A percentile compares a stretch with the other conserved stretches of the same genome.
Evolutionary conservation across 331 rosid species (phyloP).

Genomic region (Arachis monticola): DNA sequence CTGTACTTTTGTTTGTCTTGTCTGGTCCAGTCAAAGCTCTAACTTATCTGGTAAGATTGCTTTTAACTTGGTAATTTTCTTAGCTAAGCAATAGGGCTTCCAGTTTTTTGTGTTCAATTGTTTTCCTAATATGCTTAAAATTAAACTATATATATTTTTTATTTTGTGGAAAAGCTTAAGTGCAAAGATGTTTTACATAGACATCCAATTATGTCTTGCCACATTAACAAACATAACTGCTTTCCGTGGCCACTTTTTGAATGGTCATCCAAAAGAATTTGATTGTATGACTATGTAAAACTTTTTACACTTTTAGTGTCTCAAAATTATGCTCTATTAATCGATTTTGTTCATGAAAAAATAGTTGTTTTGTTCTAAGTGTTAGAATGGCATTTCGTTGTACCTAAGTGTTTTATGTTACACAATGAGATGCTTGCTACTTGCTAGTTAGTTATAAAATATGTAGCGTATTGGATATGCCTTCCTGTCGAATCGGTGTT

Average conservation of each 20-base stretch:
- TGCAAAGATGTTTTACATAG: no score
- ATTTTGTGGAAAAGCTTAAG: no score
- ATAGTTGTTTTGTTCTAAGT: background rate
- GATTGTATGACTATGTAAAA: no score
- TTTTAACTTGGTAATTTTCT: conserved; percentile 20
- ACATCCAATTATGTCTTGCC: no score
- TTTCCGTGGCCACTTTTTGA: no score
- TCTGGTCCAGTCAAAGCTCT: conserved; percentile 96
- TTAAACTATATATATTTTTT: background rate
- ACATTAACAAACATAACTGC: no score
- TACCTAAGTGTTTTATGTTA: background rate
- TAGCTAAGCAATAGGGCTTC: background rate
- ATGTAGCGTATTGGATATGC: conserved; percentile 14
- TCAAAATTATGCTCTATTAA: background rate
- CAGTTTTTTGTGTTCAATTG: conserved; percentile 4
- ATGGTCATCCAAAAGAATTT: no score
- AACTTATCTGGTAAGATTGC: conserved; percentile 77
- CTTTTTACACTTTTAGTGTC: no score
- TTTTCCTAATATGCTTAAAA: background rate
- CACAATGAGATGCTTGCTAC: conserved; percentile 16
- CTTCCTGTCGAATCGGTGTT: background rate
- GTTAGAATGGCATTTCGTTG: background rate
- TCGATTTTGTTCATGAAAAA: conserved; percentile 13
- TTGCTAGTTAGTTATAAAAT: conserved; percentile 17
- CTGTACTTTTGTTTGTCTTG: conserved; percentile 79